A percentile compares a stretch with the other conserved stretches of the same genome.
phyloP scores from a whole-genome alignment of 2,329 filamentous ascomycete species.

The Fusarium euwallaceae region DNA sequence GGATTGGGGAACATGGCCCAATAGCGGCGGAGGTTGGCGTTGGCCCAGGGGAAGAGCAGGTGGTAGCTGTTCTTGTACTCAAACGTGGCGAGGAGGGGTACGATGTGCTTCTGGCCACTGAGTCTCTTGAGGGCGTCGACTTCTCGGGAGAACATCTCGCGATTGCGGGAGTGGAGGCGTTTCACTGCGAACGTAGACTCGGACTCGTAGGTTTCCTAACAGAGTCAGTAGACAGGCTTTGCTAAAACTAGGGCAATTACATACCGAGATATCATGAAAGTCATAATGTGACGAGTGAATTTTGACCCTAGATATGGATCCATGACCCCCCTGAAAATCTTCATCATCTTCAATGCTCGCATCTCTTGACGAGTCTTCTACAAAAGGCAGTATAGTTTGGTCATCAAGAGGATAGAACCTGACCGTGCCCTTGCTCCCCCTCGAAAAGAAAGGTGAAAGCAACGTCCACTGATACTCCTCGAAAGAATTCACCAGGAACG shows the following conservation, averaged over 20 bases:
- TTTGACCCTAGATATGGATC: not conserved
- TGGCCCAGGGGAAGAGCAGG: not conserved
- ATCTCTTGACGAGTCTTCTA: not conserved
- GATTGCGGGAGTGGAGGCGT: not conserved
- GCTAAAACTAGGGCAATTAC: not conserved
- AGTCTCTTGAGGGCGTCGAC: not conserved
- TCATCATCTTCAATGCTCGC: not conserved
- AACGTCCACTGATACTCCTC: not conserved
- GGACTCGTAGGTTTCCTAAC: not conserved
- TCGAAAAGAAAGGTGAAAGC: not conserved
- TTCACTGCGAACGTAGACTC: not conserved
- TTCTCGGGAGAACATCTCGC: not conserved
- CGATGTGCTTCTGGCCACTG: not conserved
- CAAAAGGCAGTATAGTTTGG: not conserved
- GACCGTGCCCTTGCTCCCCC: not conserved
- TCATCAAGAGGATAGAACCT: not conserved
- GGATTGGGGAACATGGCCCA: not conserved
- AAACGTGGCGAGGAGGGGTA: not conserved
- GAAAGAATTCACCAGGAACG: not conserved
- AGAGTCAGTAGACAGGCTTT: not conserved
- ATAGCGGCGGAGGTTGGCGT: not conserved
- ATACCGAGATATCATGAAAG: not conserved
- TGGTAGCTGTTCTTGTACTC: not conserved
- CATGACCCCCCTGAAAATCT: not conserved
- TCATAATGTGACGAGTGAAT: not conserved